A percentile compares a stretch with the other conserved stretches of the same genome.
Conservation (phyloP, 2,329 filamentous ascomycete species). For the Basipetospora chlamydospora region DNA sequence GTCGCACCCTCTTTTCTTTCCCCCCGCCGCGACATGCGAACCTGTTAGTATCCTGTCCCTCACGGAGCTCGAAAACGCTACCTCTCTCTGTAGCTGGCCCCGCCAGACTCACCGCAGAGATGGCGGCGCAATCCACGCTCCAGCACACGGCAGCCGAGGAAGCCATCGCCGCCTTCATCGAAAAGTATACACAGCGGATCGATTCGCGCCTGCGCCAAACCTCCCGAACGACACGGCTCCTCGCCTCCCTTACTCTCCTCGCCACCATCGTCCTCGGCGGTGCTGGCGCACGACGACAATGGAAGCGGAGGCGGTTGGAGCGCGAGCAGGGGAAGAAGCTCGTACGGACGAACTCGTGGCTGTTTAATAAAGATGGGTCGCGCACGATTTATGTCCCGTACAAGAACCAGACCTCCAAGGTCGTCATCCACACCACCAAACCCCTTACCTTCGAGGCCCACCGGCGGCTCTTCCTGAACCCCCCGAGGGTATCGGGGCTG, state of each 20-base stretch:
- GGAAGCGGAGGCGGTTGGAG: conserved; percentile 59
- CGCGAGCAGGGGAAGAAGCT: conserved; percentile 70
- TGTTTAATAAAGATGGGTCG: conserved; percentile 87
- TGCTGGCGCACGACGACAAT: conserved; percentile 68
- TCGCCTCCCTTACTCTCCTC: conserved; percentile 62
- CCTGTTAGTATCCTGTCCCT: not conserved
- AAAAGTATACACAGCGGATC: conserved; percentile 41
- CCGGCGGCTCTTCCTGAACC: conserved; percentile 80
- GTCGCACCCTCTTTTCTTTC: too few relatives aligned
- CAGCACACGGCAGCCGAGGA: conserved; percentile 50
- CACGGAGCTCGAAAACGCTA: not conserved
- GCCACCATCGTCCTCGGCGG: conserved; percentile 66
- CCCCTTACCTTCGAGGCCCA: conserved; percentile 93
- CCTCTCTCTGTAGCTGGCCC: conserved; percentile 1
- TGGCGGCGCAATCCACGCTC: conserved; percentile 83
- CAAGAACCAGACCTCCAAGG: conserved; percentile 74
- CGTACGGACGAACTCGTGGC: conserved; percentile 78
- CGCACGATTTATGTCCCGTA: conserved; percentile 92
- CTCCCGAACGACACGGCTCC: conserved; percentile 55
- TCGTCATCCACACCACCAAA: conserved; percentile 82
- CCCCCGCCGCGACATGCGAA: too few relatives aligned
- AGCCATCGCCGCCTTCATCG: conserved; percentile 48
- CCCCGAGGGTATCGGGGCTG: conserved; percentile 68
- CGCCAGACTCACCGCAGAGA: conserved; percentile 22
- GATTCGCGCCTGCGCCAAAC: conserved; percentile 44